Conservation (phyloP, 2,329 filamentous ascomycete genomes). For the Aspergillus floridensis region DNA sequence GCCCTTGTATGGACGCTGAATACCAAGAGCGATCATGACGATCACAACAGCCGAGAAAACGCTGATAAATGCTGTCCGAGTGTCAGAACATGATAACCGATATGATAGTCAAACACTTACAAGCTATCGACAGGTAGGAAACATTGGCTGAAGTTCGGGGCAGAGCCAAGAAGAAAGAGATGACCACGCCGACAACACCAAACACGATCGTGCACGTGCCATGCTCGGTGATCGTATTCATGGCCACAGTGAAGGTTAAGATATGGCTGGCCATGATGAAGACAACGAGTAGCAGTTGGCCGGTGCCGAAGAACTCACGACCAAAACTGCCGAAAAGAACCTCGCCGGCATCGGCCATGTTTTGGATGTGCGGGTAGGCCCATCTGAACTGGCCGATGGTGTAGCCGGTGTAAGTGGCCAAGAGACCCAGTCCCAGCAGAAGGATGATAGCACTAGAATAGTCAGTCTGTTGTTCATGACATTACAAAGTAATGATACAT, state of each 20-base stretch:
- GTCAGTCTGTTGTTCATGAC: not conserved
- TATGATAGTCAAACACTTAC: constrained; percentile 2
- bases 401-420: constrained; percentile 57
- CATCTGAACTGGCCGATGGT: constrained; percentile 57
- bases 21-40: constrained; percentile 62
- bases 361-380: constrained; percentile 55
- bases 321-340: constrained; percentile 60
- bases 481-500: constrained; percentile 11
- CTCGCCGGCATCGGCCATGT: constrained; percentile 64
- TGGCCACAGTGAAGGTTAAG: constrained; percentile 64
- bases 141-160: constrained; percentile 61
- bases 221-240: constrained; percentile 60
- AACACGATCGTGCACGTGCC: constrained; percentile 61
- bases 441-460: constrained; percentile 42
- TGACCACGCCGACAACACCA: constrained; percentile 54
- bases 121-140: constrained; percentile 58
- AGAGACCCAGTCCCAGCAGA: constrained; percentile 50
- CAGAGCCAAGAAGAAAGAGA: constrained; percentile 57
- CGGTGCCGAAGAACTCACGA: constrained; percentile 59
- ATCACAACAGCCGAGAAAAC: constrained; percentile 61
- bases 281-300: constrained; percentile 60
- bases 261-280: constrained; percentile 68
- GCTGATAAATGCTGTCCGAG: constrained; percentile 53
- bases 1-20: constrained; percentile 42
- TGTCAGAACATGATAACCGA: not conserved